Evolutionary conservation across 2,329 filamentous ascomycete species (phyloP).

Genomic region (Metarhizium guizhouense): DNA sequence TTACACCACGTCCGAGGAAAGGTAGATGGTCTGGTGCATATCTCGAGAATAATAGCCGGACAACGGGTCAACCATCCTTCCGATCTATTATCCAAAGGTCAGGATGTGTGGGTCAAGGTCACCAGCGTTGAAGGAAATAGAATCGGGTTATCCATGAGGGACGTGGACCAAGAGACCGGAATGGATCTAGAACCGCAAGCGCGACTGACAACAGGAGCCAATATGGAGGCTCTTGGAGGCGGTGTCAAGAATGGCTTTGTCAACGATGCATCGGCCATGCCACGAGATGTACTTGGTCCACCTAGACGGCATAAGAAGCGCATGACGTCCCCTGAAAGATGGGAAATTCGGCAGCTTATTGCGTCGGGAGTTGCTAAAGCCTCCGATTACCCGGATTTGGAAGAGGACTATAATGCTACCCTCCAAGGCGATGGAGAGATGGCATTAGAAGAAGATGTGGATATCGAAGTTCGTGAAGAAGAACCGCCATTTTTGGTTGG

Average conservation of each 20-base stretch:
- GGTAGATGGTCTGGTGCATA: conserved; percentile 86
- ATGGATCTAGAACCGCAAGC: conserved; percentile 72
- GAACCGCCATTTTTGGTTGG: conserved; percentile 93
- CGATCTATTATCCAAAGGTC: conserved; percentile 71
- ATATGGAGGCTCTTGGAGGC: conserved; percentile 72
- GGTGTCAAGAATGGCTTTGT: conserved; percentile 48
- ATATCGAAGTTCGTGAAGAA: conserved; percentile 93
- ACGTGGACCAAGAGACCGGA: conserved; percentile 85
- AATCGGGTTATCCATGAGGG: conserved; percentile 92
- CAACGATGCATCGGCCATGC: conserved; percentile 27
- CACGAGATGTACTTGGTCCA: conserved; percentile 29
- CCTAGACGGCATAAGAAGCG: conserved; percentile 68
- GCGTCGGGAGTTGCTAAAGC: conserved; percentile 90
- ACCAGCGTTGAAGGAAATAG: conserved; percentile 73
- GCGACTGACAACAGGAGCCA: conserved; percentile 79
- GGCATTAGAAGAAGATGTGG: conserved; percentile 91
- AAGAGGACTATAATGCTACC: conserved; percentile 87
- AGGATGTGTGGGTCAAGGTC: conserved; percentile 88
- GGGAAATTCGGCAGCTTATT: conserved; percentile 96
- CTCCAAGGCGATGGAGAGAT: conserved; percentile 78
- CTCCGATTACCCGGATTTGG: conserved; percentile 86
- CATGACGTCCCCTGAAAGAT: conserved; percentile 92
- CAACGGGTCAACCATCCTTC: conserved; percentile 86
- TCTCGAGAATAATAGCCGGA: conserved; percentile 79
- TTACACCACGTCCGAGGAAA: conserved; percentile 79